Evolutionary conservation across 2,329 filamentous ascomycete genomes (phyloP), one percentile per base, ranked within the genome.

Genomic region (Chaetomium sp.): DNA sequence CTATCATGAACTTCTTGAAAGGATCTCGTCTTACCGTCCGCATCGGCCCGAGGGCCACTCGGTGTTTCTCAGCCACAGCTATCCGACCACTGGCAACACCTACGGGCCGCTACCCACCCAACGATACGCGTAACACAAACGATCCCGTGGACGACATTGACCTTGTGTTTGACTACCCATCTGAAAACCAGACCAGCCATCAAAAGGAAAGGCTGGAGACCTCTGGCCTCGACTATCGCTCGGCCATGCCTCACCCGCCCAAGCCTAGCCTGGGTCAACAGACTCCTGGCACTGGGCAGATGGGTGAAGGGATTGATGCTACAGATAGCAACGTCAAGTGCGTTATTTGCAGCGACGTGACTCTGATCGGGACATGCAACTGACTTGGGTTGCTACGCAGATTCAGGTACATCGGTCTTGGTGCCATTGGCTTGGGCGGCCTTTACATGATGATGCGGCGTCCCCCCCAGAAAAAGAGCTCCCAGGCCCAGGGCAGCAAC

Each of bases 71-170:
- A 6, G 53, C 56, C 3, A 56, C 60, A 5, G 4, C 47, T 5
- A 41, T 34, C 11, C 59, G 58, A 10, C 42, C 43, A 32, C 48
- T 19, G 46, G 48, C 55, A 4, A 55, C 51, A 8, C 56, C 54
- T 48, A 56, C 58, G 9, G 48, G 34, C 12, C 46, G 34, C n/a
- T 37, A 49, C 4, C 46, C 41, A 5, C 19, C 46, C n/a, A 49
- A 12, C 34, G 56, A 49, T n/a, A 41, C 27, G 5, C 43, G 51
- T 35, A 43, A 50, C 9, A 54, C 41, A 5, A 48, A 50, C 5
- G 54, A 45, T 5, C 56, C 58, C 10, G 61, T 57, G 9, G 61
- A 61, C 33, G 61, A 63, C 47, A 63, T 63, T 33, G 61, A 63
- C 34, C 45, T 61, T 10, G 61, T 58, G 37, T 61, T 62, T 11